Conservation (phyloP, 2,329 filamentous ascomycete genomes). For the Tympanopsis confertula region DNA sequence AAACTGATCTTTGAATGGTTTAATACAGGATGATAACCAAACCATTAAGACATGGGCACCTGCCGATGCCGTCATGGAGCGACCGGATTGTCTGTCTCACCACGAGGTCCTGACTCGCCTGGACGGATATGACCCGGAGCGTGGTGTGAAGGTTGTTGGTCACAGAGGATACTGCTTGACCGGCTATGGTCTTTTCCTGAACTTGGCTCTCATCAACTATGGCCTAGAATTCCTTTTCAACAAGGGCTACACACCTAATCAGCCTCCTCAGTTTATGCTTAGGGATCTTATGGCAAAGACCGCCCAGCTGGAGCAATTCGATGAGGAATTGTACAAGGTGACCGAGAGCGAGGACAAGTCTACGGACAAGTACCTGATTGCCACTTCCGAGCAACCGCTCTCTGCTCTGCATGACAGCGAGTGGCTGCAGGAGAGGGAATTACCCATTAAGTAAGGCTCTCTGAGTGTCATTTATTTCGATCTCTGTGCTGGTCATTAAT, state of each 20-base stretch:
- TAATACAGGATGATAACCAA: slow-evolving; percentile 61
- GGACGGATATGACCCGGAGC: slow-evolving; percentile 85
- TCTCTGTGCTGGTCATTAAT: not conserved
- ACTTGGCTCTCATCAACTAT: slow-evolving; percentile 90
- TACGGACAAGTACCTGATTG: slow-evolving; percentile 70
- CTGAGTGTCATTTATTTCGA: slow-evolving; percentile 6
- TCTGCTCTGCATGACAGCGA: slow-evolving; percentile 87
- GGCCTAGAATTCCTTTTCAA: slow-evolving; percentile 77
- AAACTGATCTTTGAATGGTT: slow-evolving; percentile 9
- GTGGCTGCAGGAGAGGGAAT: slow-evolving; percentile 74
- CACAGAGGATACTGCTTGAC: slow-evolving; percentile 89
- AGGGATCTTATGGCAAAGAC: slow-evolving; percentile 96
- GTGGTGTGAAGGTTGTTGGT: slow-evolving; percentile 86
- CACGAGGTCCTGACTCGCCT: slow-evolving; percentile 84
- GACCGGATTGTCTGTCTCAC: slow-evolving; percentile 72
- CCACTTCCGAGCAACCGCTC: slow-evolving; percentile 88
- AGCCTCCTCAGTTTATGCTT: slow-evolving; percentile 89
- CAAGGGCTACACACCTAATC: slow-evolving; percentile 71
- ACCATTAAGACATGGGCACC: slow-evolving; percentile 71
- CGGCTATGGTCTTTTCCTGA: slow-evolving; percentile 80
- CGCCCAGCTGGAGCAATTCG: slow-evolving; percentile 90
- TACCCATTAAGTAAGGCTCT: slow-evolving; percentile 65
- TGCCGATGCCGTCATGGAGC: slow-evolving; percentile 61
- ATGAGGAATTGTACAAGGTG: slow-evolving; percentile 97
- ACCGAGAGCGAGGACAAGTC: slow-evolving; percentile 67